These are phyloP conservation scores for Tribonema minus DNA, from an alignment of 108 stramenopile genomes.

Conservation along the genomic window DNA sequence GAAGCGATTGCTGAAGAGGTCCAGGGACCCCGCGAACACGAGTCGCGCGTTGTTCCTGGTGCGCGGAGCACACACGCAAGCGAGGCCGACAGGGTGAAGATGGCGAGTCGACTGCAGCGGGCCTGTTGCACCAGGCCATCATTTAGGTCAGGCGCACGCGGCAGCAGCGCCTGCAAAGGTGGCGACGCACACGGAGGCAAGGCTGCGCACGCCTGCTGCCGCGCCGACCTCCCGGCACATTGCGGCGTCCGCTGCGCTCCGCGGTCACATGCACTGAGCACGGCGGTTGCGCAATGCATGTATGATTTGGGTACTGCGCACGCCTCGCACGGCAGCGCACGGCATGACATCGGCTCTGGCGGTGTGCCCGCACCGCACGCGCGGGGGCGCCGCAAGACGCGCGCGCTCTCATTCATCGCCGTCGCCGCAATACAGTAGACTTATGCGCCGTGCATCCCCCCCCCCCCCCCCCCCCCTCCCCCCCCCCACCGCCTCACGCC, in stretches of 20 bases:
- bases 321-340: too few relatives aligned
- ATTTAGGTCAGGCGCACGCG: background rate
- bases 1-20: conserved; percentile 46
- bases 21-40: conserved; percentile 42
- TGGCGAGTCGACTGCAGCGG: too few relatives aligned
- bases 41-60: conserved; percentile 56
- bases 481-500: background rate
- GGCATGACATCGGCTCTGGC: too few relatives aligned
- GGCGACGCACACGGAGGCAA: background rate
- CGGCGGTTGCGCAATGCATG: too few relatives aligned
- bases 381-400: too few relatives aligned
- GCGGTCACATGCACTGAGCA: too few relatives aligned
- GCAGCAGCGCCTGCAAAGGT: background rate
- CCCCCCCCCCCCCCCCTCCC: too few relatives aligned
- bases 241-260: too few relatives aligned
- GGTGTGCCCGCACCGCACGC: too few relatives aligned
- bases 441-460: background rate
- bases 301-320: too few relatives aligned
- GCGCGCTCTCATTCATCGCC: background rate
- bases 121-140: background rate
- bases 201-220: background rate
- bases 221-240: too few relatives aligned
- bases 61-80: conserved; percentile 21
- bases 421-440: background rate
- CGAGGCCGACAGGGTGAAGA: background rate